Evolutionary conservation across 2,329 filamentous ascomycete species (phyloP).

Genomic region (Corniculantispora saksenae): DNA sequence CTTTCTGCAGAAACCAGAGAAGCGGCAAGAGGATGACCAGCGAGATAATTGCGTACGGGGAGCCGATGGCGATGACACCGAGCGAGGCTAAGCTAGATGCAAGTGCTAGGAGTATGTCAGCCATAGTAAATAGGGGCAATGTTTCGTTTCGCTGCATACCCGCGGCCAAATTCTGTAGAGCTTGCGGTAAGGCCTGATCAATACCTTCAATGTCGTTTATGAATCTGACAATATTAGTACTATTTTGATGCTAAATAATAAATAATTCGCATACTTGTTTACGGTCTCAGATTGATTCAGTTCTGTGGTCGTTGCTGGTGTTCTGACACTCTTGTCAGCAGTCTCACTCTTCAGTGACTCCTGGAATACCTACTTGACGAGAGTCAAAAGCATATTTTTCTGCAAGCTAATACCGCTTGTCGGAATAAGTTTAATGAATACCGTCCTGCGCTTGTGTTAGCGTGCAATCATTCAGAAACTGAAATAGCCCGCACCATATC

Average conservation of each 20-base stretch:
- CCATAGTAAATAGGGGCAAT: background rate
- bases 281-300: background rate
- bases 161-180: background rate
- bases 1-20: background rate
- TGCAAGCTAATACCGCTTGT: background rate
- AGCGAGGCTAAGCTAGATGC: background rate
- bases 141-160: background rate
- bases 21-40: background rate
- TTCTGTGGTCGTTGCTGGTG: background rate
- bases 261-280: background rate
- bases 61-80: constrained; percentile 2
- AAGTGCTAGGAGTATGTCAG: background rate
- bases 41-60: background rate
- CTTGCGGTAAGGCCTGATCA: background rate
- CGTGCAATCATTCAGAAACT: background rate
- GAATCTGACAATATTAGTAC: background rate
- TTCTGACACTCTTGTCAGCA: background rate
- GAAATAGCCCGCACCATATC: background rate
- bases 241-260: background rate
- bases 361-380: constrained; percentile 1
- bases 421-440: background rate
- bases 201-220: constrained; percentile 5
- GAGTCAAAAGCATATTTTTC: background rate
- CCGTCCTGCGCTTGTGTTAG: background rate
- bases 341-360: background rate